Evolutionary conservation across 1,284 basidiomycete species (phyloP), one percentile per base, ranked within the genome.

Genomic region (Pseudozyma hubeiensis): DNA sequence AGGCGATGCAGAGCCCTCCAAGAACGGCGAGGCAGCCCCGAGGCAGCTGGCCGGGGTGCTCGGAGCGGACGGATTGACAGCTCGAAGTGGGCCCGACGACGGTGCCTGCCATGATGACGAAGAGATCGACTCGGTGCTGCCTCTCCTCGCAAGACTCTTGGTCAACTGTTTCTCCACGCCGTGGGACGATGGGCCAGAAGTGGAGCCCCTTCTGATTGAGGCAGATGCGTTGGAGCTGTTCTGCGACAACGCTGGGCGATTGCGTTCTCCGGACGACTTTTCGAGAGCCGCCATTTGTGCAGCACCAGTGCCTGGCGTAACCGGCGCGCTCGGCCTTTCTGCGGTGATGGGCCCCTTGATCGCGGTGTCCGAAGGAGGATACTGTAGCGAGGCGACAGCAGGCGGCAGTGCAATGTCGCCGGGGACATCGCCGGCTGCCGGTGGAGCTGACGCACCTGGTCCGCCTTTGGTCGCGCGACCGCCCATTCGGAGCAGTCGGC

Each of bases 401-500:
- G 78, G 76, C 37, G 78, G 78, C 24, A 80, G 55, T 6, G 54
- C 47, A 40, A 80, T 74, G 1, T 80, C 78, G 16, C 55, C 37
- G 8, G 77, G 64, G 5, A 66, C 49, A 4, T 70, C 63, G 1
- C 69, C 37, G 6, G 53, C 45, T 7, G 70, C 63, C 17, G 65
- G 53, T 14, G 43, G 17, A 44, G 17, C 43, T 19, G 43, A 24
- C 13, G 19, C n/a, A 10, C 43, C 43, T 44, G 43, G 43, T 5
- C 47, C 61, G 7, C 52, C 56, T 16, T 75, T 74, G 49, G 52
- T 47, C 17, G 65, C 45, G 1, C 65, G 66, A 13, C 72, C 75
- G 24, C 75, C 66, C 75, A 78, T 65, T 1, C 78, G 76, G 8
- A 81, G 35, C 35, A 77, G 64, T 24, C 77, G 74, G 5, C 82